Conservation (phyloP, 2,329 filamentous ascomycete species). For the Daldinia eschscholtzii region DNA sequence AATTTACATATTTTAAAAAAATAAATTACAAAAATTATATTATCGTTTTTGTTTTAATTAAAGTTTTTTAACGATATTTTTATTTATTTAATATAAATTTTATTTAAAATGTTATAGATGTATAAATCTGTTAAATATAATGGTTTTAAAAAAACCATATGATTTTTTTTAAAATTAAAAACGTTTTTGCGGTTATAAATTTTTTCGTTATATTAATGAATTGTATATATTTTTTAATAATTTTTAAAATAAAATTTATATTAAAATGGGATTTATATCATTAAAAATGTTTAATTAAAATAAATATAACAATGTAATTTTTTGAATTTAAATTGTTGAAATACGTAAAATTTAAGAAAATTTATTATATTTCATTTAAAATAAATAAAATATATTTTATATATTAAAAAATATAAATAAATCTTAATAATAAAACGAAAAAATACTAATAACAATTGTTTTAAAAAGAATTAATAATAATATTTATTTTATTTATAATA, state of each 20-base stretch:
- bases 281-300: constrained; percentile 5
- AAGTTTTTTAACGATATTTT: too few relatives aligned
- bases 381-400: neutral
- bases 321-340: neutral
- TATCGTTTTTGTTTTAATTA: too few relatives aligned
- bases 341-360: neutral
- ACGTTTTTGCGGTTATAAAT: too few relatives aligned
- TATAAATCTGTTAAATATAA: too few relatives aligned
- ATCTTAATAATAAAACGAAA: too few relatives aligned
- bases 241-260: neutral
- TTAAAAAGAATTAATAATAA: too few relatives aligned
- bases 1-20: too few relatives aligned
- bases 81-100: too few relatives aligned
- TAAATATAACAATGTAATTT: neutral
- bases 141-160: constrained; percentile 1
- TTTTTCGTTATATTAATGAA: neutral
- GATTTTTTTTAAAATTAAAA: constrained; percentile 15
- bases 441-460: too few relatives aligned
- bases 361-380: neutral
- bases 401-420: neutral
- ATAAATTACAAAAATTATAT: too few relatives aligned
- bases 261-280: neutral
- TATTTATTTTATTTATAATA: neutral
- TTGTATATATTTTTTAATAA: neutral
- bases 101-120: too few relatives aligned